A percentile compares a stretch with the other conserved stretches of the same genome.
Conservation (phyloP, 176 grass and related monocot species). For the Saccharum officinarum region DNA sequence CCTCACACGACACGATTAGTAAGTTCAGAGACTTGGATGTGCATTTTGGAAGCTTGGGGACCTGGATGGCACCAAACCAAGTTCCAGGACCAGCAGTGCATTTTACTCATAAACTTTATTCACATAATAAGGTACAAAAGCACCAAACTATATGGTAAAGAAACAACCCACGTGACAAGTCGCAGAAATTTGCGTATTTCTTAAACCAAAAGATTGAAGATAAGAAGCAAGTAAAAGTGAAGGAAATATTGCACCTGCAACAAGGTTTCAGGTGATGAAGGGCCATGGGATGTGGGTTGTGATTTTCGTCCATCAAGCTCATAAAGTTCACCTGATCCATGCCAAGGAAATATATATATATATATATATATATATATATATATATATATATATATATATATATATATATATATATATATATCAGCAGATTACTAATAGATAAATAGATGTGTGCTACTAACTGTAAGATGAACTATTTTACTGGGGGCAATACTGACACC, state of each 20-base stretch:
- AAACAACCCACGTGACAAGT: neutral
- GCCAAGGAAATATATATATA: neutral
- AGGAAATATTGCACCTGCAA: slow-evolving; percentile 63
- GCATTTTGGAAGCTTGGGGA: neutral
- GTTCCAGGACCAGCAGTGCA: neutral
- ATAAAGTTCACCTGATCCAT: slow-evolving; percentile 81
- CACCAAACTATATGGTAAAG: neutral
- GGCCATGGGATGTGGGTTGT: slow-evolving; percentile 64
- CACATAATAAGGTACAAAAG: neutral
- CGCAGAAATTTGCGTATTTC: neutral
- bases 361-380: too few relatives aligned
- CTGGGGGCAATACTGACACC: neutral
- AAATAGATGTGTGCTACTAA: neutral
- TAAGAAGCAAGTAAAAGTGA: neutral
- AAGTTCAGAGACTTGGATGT: neutral
- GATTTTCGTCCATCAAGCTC: slow-evolving; percentile 91
- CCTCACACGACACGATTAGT: neutral
- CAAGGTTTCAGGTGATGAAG: slow-evolving; percentile 77
- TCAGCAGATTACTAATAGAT: neutral
- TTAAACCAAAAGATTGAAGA: neutral
- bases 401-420: too few relatives aligned
- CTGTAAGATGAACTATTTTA: slow-evolving; percentile 3
- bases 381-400: too few relatives aligned
- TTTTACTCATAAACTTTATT: neutral
- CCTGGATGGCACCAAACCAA: neutral